Conservation (phyloP, 139 green algal species). For the Chloropicon primus region DNA sequence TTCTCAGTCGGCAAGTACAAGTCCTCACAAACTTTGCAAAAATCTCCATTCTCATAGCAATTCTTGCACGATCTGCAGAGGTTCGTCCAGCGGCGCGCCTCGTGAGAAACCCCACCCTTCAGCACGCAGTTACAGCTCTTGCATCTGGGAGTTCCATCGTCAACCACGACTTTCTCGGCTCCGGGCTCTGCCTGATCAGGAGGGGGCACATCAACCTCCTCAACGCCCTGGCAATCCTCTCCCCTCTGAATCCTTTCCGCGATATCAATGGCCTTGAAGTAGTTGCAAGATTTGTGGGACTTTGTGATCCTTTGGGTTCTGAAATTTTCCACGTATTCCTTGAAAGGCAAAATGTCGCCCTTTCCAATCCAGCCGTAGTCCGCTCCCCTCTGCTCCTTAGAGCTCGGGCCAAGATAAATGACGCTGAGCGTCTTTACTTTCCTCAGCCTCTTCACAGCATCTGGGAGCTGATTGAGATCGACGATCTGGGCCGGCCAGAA, state of each 20-base stretch:
- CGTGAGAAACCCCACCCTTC: background rate
- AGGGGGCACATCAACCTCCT: background rate
- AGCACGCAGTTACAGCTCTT: background rate
- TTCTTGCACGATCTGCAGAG: background rate
- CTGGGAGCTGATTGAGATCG: background rate
- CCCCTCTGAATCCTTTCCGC: background rate
- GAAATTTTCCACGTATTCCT: background rate
- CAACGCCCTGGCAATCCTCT: background rate
- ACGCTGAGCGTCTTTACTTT: background rate
- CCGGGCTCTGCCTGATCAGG: background rate
- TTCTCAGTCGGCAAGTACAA: background rate
- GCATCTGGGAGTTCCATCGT: background rate
- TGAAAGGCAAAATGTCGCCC: background rate
- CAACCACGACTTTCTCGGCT: too few species aligned
- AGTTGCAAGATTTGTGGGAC: background rate
- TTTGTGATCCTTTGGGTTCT: background rate
- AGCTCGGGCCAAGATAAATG: background rate
- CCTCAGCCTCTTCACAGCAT: background rate
- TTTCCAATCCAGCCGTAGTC: background rate
- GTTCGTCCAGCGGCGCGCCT: background rate
- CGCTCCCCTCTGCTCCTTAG: background rate
- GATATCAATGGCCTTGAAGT: background rate
- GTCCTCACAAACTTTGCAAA: conserved; percentile 2
- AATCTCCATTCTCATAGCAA: background rate
- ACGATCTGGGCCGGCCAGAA: background rate